Base-by-base conservation (phyloP, 805 yeast species). In the Sugiyamaella smithiae region DNA sequence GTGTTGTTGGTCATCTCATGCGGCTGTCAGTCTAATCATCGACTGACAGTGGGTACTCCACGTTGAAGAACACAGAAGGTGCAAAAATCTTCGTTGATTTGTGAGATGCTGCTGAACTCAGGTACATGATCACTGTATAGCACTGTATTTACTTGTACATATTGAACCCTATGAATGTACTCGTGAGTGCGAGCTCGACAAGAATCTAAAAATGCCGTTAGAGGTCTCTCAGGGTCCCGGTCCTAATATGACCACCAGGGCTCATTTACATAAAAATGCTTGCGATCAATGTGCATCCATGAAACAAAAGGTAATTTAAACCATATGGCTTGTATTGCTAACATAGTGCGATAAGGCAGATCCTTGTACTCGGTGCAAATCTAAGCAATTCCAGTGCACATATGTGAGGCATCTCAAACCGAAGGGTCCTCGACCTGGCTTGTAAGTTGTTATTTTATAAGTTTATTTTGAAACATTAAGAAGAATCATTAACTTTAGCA, bases 241-340 rank as follows among this genome's bases (percentile, higher is more conserved):
- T n/a, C n/a, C n/a, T n/a, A n/a, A n/a, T n/a, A n/a, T n/a, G n/a
- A n/a, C n/a, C n/a, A n/a, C n/a, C n/a, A 32, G n/a, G n/a, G 37
- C 19, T 12, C 7, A 32, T 6, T 16, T 32, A 9, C n/a, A 14
- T 14, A 32, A 14, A 32, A 32, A 32, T 32, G 37, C 37, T 7
- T 32, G 37, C 37, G 37, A 32, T 14, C 37, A 32, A 16, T 32
- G 37, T 32, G 37, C 37, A 12, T 32, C 37, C n/a, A 32, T 32
- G 37, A 32, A 32, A 32, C 37, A 32, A 32, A 32, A 32, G 17
- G 37, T 32, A 32, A 14, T 9, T 32, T 32, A n/a, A n/a, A 11
- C 37, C 19, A 9, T 14, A 11, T 9, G 19, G n/a, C 29, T 32
- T 11, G 11, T 32, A 11, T 14, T 11, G 17, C 17, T 32, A 32